These are phyloP conservation scores for Ganoderma multipileum DNA, from an alignment of 1,284 basidiomycete genomes.

Conservation along the genomic window DNA sequence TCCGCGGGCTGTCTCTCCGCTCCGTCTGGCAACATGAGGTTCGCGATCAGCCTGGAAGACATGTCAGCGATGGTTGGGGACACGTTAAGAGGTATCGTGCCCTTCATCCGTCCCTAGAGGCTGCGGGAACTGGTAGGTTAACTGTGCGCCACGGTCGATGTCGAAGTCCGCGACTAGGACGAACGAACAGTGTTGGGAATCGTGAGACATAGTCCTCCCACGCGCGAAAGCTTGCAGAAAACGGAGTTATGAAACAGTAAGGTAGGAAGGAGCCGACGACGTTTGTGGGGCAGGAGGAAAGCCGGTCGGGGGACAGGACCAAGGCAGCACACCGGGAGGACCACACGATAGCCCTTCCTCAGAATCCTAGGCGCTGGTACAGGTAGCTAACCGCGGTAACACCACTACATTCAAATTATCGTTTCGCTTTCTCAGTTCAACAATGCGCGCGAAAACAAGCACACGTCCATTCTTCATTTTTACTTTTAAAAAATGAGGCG, in stretches of 20 bases:
- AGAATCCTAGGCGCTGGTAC: too few species aligned
- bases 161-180: slow-evolving; percentile 96
- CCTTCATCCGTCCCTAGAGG: slow-evolving; percentile 92
- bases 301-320: too few species aligned
- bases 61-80: neutral
- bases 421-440: too few species aligned
- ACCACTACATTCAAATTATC: neutral
- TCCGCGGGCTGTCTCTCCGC: slow-evolving; percentile 94
- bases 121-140: slow-evolving; percentile 94
- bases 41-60: slow-evolving; percentile 80
- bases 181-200: slow-evolving; percentile 83
- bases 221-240: neutral
- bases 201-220: slow-evolving; percentile 42
- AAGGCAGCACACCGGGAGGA: neutral
- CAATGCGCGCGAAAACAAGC: too few species aligned
- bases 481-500: too few species aligned
- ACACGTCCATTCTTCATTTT: too few species aligned
- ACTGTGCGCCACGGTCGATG: slow-evolving; percentile 89
- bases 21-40: slow-evolving; percentile 98
- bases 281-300: neutral
- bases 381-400: too few species aligned
- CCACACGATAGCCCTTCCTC: too few species aligned
- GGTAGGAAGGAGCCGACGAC: neutral
- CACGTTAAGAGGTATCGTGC: slow-evolving; percentile 50
- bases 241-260: neutral